These are phyloP conservation scores for Hymenoscyphus infarciens DNA, from an alignment of 2,329 filamentous ascomycete species.

Conservation along the genomic window DNA sequence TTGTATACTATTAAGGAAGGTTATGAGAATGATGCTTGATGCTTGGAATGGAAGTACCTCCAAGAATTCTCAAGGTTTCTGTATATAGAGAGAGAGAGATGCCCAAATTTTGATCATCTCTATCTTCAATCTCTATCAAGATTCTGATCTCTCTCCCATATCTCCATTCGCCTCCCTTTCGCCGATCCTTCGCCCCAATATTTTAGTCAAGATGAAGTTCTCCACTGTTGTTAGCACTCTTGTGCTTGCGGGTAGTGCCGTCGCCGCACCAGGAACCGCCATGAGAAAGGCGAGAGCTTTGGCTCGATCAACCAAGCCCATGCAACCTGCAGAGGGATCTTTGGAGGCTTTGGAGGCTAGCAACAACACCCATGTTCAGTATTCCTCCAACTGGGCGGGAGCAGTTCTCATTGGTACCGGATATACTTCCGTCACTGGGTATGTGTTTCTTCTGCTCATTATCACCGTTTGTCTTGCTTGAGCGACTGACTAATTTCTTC, in stretches of 20 bases:
- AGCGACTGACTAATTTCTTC: not conserved
- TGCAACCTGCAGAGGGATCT: constrained; percentile 21
- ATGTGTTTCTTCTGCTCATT: not conserved
- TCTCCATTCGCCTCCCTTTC: not conserved
- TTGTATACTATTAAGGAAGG: constrained; percentile 4
- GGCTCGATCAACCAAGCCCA: constrained; percentile 25
- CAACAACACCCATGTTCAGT: constrained; percentile 44
- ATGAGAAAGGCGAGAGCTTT: constrained; percentile 35
- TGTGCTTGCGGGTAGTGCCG: constrained; percentile 40
- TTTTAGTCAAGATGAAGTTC: constrained; percentile 47
- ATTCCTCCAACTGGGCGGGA: constrained; percentile 58
- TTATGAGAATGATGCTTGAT: not conserved
- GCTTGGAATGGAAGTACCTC: not conserved
- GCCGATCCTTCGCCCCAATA: not conserved
- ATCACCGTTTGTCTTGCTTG: not conserved
- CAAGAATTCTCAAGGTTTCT: not conserved
- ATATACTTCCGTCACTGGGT: constrained; percentile 49
- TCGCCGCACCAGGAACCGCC: constrained; percentile 44
- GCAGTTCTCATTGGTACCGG: constrained; percentile 49
- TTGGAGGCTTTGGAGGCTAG: constrained; percentile 32
- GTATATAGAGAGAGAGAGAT: not conserved
- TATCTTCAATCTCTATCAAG: not conserved
- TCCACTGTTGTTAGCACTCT: constrained; percentile 37
- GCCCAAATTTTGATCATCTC: not conserved
- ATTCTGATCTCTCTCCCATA: not conserved